Percentiles rank a stretch among this genome's conserved stretches.
phyloP scores from a whole-genome alignment of 768 basidiomycete species.

The Boletus coccyginus region DNA sequence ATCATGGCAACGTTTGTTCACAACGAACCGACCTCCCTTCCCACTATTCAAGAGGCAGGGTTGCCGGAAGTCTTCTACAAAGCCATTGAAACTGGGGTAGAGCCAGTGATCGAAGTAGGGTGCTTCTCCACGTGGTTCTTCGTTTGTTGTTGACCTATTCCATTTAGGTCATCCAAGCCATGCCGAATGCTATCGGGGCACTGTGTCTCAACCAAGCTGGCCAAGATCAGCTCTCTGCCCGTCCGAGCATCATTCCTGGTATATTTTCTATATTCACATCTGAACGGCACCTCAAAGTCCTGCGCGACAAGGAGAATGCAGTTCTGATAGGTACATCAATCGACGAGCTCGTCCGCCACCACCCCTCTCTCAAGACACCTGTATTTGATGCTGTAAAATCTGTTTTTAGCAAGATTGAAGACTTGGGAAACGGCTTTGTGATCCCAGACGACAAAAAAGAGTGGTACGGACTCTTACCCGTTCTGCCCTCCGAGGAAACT shows the following conservation, averaged over 20 bases:
- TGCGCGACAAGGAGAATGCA: conserved; percentile 92
- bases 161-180: conserved; percentile 79
- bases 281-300: conserved; percentile 74
- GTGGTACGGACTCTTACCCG: conserved; percentile 60
- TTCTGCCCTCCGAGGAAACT: conserved; percentile 14
- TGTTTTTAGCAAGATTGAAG: conserved; percentile 71
- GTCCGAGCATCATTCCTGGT: conserved; percentile 78
- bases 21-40: conserved; percentile 94
- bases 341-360: conserved; percentile 95
- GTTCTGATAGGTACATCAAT: conserved; percentile 84
- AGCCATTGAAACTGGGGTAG: conserved; percentile 79
- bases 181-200: conserved; percentile 94
- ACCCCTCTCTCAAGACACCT: conserved; percentile 77
- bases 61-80: conserved; percentile 89
- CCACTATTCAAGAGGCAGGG: conserved; percentile 88
- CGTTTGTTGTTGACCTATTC: not conserved
- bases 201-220: conserved; percentile 92
- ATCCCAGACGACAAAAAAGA: conserved; percentile 57
- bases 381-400: conserved; percentile 77
- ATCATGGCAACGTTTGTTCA: conserved; percentile 97
- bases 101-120: conserved; percentile 82
- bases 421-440: conserved; percentile 59
- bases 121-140: not conserved
- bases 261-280: conserved; percentile 87
- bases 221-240: conserved; percentile 71